Conservation (phyloP, 495 filamentous ascomycete species). For the Hypoxylon cercidicola region DNA sequence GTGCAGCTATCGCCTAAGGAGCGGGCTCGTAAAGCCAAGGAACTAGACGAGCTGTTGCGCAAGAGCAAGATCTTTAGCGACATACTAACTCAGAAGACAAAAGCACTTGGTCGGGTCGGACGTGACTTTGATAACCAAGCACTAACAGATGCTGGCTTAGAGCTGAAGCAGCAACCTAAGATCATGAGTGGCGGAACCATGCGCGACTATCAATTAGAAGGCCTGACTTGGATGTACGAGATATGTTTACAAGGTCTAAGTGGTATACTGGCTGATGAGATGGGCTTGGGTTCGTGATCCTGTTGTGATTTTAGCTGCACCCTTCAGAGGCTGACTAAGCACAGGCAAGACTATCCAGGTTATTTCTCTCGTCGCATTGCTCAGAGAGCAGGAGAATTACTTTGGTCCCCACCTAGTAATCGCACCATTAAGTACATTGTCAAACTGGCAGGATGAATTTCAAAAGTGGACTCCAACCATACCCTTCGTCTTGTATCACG, state of each 20-base stretch:
- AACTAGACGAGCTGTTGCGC: conserved; percentile 60
- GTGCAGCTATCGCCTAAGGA: conserved; percentile 62
- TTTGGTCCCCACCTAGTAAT: conserved; percentile 88
- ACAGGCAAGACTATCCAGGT: conserved; percentile 88
- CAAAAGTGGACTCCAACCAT: conserved; percentile 87
- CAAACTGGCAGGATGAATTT: conserved; percentile 98
- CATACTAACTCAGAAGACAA: conserved; percentile 65
- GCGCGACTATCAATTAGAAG: conserved; percentile 94
- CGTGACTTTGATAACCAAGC: conserved; percentile 62
- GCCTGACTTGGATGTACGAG: conserved; percentile 94
- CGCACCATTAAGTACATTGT: conserved; percentile 89
- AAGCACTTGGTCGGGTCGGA: conserved; percentile 64
- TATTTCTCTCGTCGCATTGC: conserved; percentile 87
- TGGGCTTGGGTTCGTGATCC: conserved; percentile 78
- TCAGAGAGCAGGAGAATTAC: conserved; percentile 85
- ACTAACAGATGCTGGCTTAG: conserved; percentile 79
- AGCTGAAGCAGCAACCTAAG: conserved; percentile 84
- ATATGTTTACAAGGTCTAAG: conserved; percentile 82
- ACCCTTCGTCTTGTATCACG: conserved; percentile 90
- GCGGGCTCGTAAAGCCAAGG: conserved; percentile 60
- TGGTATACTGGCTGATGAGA: conserved; percentile 96
- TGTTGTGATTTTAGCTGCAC: neutral
- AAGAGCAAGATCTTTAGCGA: conserved; percentile 61
- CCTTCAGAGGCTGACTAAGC: conserved; percentile 21
- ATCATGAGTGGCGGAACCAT: conserved; percentile 88